Evolutionary conservation across 192 early-diverging fungal species (phyloP).

Genomic region (Linnemannia exigua): DNA sequence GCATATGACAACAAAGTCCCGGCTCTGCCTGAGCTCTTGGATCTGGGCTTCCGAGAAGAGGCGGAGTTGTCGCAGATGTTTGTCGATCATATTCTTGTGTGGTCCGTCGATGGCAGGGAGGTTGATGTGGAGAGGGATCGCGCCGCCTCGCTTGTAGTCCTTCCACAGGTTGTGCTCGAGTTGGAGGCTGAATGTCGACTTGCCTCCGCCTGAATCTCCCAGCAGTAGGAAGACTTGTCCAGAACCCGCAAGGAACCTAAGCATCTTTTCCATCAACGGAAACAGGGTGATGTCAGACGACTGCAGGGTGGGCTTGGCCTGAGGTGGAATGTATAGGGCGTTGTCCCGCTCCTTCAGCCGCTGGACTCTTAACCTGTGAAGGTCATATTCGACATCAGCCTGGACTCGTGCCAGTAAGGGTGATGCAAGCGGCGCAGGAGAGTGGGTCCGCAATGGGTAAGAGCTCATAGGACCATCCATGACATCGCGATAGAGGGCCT

Average conservation of each 20-base stretch:
- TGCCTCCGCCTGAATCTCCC: slow-evolving; percentile 5
- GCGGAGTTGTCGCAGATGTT: background rate
- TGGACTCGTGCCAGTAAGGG: background rate
- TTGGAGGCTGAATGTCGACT: slow-evolving; percentile 3
- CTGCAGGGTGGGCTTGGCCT: background rate
- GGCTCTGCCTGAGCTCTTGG: background rate
- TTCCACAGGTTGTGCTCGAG: background rate
- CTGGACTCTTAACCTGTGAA: background rate
- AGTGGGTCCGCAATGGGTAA: background rate
- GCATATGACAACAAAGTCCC: background rate
- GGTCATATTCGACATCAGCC: background rate
- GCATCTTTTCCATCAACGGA: background rate
- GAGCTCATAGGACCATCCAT: background rate
- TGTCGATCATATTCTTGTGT: background rate
- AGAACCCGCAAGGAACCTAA: background rate
- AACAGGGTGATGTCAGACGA: background rate
- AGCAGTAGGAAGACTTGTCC: background rate
- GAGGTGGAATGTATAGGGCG: slow-evolving; percentile 4
- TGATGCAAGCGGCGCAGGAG: background rate
- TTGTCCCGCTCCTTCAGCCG: background rate
- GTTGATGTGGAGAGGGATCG: slow-evolving; percentile 4
- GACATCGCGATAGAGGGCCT: background rate
- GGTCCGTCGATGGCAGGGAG: slow-evolving; percentile 5
- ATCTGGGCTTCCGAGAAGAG: slow-evolving; percentile 5
- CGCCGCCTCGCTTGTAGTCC: background rate